Evolutionary conservation across 2,329 filamentous ascomycete genomes (phyloP).

Genomic region (Penicillium vulpinum): DNA sequence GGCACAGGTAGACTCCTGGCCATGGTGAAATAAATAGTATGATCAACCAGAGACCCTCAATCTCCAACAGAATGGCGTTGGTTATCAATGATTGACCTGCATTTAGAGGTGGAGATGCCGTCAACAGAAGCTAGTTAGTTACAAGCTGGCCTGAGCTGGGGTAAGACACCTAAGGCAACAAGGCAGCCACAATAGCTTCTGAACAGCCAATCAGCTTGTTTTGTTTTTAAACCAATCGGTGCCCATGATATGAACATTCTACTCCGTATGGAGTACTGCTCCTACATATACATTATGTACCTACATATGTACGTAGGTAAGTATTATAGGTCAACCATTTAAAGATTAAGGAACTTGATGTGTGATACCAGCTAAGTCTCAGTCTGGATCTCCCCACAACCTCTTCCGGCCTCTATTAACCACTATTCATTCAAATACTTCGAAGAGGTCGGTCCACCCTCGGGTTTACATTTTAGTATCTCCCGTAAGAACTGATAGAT

Average conservation of each 20-base stretch:
- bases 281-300: too few species aligned
- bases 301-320: too few species aligned
- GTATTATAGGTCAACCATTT: too few species aligned
- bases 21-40: conserved; percentile 45
- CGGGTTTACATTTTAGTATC: neutral
- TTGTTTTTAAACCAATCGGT: neutral
- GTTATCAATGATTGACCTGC: conserved; percentile 27
- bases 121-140: conserved; percentile 29
- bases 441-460: too few species aligned
- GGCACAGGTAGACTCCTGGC: conserved; percentile 53
- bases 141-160: conserved; percentile 39
- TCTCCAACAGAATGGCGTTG: conserved; percentile 26
- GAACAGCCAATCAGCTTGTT: neutral
- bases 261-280: neutral
- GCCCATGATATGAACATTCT: neutral
- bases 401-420: neutral
- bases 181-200: conserved; percentile 13
- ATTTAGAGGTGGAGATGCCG: conserved; percentile 24
- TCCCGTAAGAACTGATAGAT: neutral
- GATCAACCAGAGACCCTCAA: conserved; percentile 38
- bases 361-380: neutral
- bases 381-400: neutral
- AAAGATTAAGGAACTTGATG: neutral
- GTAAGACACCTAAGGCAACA: conserved; percentile 28
- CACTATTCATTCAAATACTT: neutral